Base-by-base conservation (phyloP, 176 grass and related monocot genomes). In the Thalia dealbata region DNA sequence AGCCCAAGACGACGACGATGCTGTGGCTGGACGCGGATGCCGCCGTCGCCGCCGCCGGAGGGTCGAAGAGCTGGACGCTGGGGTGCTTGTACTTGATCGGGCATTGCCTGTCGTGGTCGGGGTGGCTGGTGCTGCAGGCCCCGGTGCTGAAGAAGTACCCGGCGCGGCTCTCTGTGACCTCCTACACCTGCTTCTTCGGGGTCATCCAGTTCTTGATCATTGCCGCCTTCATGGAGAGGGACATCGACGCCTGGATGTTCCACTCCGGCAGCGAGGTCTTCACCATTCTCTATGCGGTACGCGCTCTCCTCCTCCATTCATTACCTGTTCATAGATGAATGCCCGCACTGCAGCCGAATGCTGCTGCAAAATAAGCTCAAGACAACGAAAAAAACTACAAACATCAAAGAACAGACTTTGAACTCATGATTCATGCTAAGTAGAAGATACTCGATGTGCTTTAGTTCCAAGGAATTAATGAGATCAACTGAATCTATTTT, bases 141-240 rank as follows among this genome's bases (percentile, higher is more conserved):
- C 95, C 95, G 25, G 79, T 99, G 75, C 90, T 99, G 19, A 99
- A 99, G 73, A 93, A 95, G 77, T 99, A 99, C 79, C 95, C 95
- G 26, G 95, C 95, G 41, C 71, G 80, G 67, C 83, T 99, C 12
- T 99, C 95, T 0, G 95, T 99, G 7, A 99, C 95, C 10, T 99
- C 95, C 12, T 99, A 95, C 88, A 99, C 95, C 62, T 99, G 95
- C 79, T 99, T 99, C 85, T 99, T 99, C 63, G 95, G 95, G 13
- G 95, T 99, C 63, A 89, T 99, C 71, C 95, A 99, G 83, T 99
- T 99, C 85, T 48, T 99, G 77, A 50, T 91, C 85, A 99, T 99
- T 61, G 95, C 95, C 1, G 90, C 95, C 67, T 99, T 99, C 86
- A 91, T 99, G 44, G 95, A 99, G 90, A 86, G 95, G 67, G 79